Conservation (phyloP, 2,329 filamentous ascomycete genomes). For the Alternaria postmessia region DNA sequence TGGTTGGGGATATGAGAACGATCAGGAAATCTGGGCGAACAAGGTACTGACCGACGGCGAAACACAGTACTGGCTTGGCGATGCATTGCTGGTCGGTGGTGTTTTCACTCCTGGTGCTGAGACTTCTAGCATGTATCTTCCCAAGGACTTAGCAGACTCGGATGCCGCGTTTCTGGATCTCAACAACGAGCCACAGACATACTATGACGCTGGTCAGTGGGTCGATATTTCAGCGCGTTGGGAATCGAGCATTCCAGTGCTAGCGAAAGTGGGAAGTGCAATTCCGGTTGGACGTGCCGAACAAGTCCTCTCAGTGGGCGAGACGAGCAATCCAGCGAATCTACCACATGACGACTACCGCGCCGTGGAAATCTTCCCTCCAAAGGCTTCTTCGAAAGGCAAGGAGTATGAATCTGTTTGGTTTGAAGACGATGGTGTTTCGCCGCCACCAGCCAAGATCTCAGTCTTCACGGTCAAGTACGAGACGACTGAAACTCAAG, state of each 20-base stretch:
- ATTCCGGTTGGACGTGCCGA: slow-evolving; percentile 62
- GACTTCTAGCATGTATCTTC: slow-evolving; percentile 68
- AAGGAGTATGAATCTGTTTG: slow-evolving; percentile 55
- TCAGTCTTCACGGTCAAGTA: slow-evolving; percentile 40
- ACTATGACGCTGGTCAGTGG: slow-evolving; percentile 65
- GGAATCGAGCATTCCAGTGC: slow-evolving; percentile 63
- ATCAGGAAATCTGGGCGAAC: slow-evolving; percentile 70
- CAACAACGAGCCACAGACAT: slow-evolving; percentile 68
- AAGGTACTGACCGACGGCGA: slow-evolving; percentile 68
- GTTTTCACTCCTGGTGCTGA: slow-evolving; percentile 69
- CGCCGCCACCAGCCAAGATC: slow-evolving; percentile 48
- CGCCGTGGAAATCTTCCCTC: slow-evolving; percentile 66
- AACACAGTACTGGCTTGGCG: slow-evolving; percentile 77
- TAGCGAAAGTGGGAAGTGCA: slow-evolving; percentile 63
- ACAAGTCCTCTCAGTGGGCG: slow-evolving; percentile 62
- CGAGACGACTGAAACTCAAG: slow-evolving; percentile 51
- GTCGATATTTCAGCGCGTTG: slow-evolving; percentile 60
- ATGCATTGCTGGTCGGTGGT: slow-evolving; percentile 70
- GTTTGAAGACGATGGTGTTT: slow-evolving; percentile 67
- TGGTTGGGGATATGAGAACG: slow-evolving; percentile 74
- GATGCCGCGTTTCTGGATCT: slow-evolving; percentile 69
- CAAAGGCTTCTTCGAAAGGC: slow-evolving; percentile 50
- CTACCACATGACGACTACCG: slow-evolving; percentile 63
- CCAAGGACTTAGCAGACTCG: slow-evolving; percentile 52
- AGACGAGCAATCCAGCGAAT: slow-evolving; percentile 56